Evolutionary conservation across 441 rosid species (phyloP).

Genomic region (Aleurites moluccanus): DNA sequence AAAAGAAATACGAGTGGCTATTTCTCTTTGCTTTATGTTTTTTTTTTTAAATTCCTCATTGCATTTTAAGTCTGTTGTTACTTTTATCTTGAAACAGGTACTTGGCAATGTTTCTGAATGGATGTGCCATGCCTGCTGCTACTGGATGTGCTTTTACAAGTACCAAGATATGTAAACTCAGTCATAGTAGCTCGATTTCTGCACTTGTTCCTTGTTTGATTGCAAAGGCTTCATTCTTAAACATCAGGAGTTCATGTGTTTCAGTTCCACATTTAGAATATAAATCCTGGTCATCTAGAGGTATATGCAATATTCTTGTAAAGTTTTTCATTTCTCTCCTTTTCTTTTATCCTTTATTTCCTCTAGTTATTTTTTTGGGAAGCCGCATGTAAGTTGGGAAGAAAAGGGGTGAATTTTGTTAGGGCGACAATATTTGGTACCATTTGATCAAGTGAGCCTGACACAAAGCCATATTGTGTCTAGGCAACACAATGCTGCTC

Average conservation of each 20-base stretch:
- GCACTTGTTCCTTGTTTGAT: conserved; percentile 31
- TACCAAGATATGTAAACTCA: conserved; percentile 33
- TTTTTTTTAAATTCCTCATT: neutral
- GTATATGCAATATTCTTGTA: conserved; percentile 29
- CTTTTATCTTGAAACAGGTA: conserved; percentile 24
- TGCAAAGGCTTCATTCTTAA: conserved; percentile 31
- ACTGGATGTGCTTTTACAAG: conserved; percentile 35
- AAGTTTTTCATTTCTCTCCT: neutral
- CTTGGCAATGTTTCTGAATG: conserved; percentile 48
- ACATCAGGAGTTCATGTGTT: conserved; percentile 38
- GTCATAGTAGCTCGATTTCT: conserved; percentile 31
- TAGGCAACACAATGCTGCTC: neutral
- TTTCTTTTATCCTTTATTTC: neutral
- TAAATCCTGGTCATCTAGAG: conserved; percentile 37
- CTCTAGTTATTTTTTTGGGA: neutral
- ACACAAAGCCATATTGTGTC: neutral
- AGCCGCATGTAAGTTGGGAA: no score
- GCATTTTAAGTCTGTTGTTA: neutral
- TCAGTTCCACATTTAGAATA: conserved; percentile 36
- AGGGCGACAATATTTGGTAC: neutral
- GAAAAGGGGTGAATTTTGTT: neutral
- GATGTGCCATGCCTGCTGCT: conserved; percentile 41
- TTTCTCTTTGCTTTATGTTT: neutral
- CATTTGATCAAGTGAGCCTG: neutral
- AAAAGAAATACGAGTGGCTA: neutral